phyloP scores from a whole-genome alignment of 2,329 filamentous ascomycete species.

The Clonostachys rhizophaga region DNA sequence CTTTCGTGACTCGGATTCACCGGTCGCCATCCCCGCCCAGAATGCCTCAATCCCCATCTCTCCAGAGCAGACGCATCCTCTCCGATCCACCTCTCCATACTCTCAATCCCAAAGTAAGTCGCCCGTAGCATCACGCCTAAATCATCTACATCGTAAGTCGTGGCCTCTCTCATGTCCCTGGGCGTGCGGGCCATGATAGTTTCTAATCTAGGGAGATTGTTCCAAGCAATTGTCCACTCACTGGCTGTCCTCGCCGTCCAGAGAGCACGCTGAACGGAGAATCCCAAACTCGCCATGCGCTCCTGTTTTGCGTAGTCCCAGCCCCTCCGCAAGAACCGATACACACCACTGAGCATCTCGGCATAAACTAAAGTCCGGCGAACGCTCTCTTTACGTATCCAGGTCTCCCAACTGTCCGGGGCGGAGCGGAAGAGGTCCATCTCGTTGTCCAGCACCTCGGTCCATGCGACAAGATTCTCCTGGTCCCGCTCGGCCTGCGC shows the following conservation, averaged over 20 bases:
- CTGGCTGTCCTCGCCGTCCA: conserved; percentile 4
- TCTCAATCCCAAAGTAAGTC: not conserved
- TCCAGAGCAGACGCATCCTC: not conserved
- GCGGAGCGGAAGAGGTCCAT: too few relatives aligned
- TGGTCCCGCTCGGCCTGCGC: conserved; percentile 1
- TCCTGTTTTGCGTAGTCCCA: conserved; percentile 3
- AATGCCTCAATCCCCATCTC: not conserved
- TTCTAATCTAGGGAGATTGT: not conserved
- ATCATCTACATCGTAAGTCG: not conserved
- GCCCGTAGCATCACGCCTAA: not conserved
- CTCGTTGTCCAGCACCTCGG: not conserved
- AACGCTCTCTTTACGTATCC: conserved; percentile 4
- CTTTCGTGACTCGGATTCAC: too few relatives aligned
- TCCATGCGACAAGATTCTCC: not conserved
- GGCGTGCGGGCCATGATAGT: not conserved
- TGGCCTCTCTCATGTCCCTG: conserved; percentile 1
- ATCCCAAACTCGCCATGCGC: conserved; percentile 2
- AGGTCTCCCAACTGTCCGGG: conserved; percentile 1
- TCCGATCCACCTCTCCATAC: not conserved
- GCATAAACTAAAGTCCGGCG: conserved; percentile 3
- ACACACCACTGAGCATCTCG: conserved; percentile 1
- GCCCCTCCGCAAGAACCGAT: conserved; percentile 3
- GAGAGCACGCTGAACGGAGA: conserved; percentile 4
- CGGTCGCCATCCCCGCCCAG: too few relatives aligned
- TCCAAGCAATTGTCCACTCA: not conserved